Evolutionary conservation across 2,329 filamentous ascomycete species (phyloP), one percentile per base, ranked within the genome.

Genomic region (Phoma sp.): DNA sequence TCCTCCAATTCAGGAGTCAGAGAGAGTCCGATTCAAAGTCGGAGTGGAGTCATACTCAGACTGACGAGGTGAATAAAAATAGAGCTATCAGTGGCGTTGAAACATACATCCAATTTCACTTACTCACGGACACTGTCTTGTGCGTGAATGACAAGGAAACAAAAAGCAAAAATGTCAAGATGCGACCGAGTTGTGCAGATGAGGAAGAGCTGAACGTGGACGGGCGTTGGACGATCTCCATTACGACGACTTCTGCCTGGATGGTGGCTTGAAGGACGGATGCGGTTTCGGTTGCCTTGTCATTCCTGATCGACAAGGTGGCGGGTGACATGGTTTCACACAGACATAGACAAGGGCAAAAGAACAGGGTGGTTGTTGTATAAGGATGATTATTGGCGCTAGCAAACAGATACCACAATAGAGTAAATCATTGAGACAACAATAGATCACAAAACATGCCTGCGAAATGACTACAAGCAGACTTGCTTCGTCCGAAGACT

Each of bases 311-410:
- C 25, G 17, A 15, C 15, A 31, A 43, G 38, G 38, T 33, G 43
- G 36, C 29, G 31, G 36, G 37, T 22, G 10, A 31, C 10, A 25
- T 36, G 25, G 24, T 24, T 8, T 29, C 33, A 38, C 17, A 15
- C 29, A 31, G 3, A 6, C 9, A 10, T 3, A 31, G 22, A 24
- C 22, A 13, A 4, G 12, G 25, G 5, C 7, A 21, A 32, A 15
- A 27, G 15, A 13, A 25, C 25, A 25, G 37, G 15, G n/a, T 3
- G 22, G n/a, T 22, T 25, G 15, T 46, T 41, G 43, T 31, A 46
- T 32, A 50, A 17, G 27, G 29, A 55, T 50, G 15, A 51, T 55
- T 43, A 55, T 55, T 51, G 52, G 24, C 29, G 43, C 46, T 55
- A 51, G 36, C 46, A 35, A 36, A 33, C 38, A 48, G 21, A 43